Percentiles rank a stretch among this genome's conserved stretches.
Evolutionary conservation across 495 filamentous ascomycete species (phyloP).

Genomic region (Jackrogersella multiformis): DNA sequence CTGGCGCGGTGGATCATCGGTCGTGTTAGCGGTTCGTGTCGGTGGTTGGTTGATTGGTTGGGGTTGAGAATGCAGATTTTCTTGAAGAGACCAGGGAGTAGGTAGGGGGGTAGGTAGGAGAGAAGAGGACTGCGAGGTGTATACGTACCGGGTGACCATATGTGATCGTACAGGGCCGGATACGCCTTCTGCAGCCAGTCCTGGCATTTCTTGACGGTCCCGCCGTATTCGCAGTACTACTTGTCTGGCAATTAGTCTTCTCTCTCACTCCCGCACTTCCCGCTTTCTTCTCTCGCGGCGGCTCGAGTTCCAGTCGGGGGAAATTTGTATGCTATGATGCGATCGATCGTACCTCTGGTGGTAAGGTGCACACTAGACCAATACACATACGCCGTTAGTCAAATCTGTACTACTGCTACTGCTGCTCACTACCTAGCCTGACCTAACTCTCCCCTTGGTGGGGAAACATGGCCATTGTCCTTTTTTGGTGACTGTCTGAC

Average conservation of each 20-base stretch:
- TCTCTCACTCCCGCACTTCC: slow-evolving; percentile 8
- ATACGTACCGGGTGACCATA: slow-evolving; percentile 83
- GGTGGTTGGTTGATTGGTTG: neutral
- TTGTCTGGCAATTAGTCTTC: slow-evolving; percentile 38
- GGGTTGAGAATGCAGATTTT: too few relatives aligned
- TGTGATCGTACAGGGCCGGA: slow-evolving; percentile 72
- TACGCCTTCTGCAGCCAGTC: slow-evolving; percentile 88
- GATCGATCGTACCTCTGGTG: slow-evolving; percentile 80
- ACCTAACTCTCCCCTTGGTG: neutral
- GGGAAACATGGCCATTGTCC: slow-evolving; percentile 22
- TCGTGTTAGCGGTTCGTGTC: slow-evolving; percentile 22
- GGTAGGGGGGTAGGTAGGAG: neutral
- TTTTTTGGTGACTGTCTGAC: neutral
- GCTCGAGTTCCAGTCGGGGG: neutral
- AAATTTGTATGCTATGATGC: neutral
- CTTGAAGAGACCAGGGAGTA: too few relatives aligned
- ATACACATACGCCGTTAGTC: slow-evolving; percentile 15
- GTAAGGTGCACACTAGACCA: slow-evolving; percentile 82
- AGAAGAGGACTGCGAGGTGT: neutral
- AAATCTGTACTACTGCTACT: neutral
- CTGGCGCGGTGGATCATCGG: slow-evolving; percentile 55
- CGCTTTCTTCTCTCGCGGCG: neutral
- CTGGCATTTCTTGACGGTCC: slow-evolving; percentile 96
- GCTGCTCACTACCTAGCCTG: neutral
- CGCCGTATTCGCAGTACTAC: slow-evolving; percentile 98